phyloP scores from a whole-genome alignment of 1,284 basidiomycete genomes.

The Ganoderma boninense region DNA sequence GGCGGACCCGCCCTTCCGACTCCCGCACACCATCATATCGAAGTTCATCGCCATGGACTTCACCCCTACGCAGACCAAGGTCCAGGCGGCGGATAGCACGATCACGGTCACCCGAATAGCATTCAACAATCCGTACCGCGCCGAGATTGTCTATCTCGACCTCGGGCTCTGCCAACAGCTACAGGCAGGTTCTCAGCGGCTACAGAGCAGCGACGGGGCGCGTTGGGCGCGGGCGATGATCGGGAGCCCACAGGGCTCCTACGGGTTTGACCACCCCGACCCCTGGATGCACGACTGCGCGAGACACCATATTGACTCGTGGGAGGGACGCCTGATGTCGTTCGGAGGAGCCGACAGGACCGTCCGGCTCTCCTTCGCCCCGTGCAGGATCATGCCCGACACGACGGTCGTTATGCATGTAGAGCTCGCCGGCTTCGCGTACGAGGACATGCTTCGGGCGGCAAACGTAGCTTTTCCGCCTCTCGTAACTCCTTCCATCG shows the following conservation, averaged over 20 bases:
- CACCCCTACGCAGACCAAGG: not conserved
- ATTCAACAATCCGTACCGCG: not conserved
- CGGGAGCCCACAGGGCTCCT: not conserved
- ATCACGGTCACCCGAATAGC: not conserved
- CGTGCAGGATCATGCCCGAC: not conserved
- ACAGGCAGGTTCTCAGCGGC: not conserved
- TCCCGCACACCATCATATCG: not conserved
- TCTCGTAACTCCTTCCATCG: not conserved
- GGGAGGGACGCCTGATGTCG: not conserved
- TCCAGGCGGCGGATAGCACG: not conserved
- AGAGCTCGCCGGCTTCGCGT: constrained; percentile 2
- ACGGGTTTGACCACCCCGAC: not conserved
- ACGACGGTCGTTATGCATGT: constrained; percentile 8
- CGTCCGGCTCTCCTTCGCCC: constrained; percentile 12
- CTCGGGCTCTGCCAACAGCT: not conserved
- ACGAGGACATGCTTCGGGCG: constrained; percentile 6
- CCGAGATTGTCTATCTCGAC: not conserved
- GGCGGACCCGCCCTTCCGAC: not conserved
- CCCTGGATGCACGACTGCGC: constrained; percentile 1
- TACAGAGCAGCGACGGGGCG: not conserved
- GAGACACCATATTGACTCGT: constrained; percentile 8
- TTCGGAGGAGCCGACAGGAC: constrained; percentile 9
- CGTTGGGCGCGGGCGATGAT: not conserved
- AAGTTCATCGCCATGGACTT: not conserved
- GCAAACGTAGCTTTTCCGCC: constrained; percentile 8